These are phyloP conservation scores for Candida schatavii DNA, from an alignment of 805 yeast species.

Conservation along the genomic window DNA sequence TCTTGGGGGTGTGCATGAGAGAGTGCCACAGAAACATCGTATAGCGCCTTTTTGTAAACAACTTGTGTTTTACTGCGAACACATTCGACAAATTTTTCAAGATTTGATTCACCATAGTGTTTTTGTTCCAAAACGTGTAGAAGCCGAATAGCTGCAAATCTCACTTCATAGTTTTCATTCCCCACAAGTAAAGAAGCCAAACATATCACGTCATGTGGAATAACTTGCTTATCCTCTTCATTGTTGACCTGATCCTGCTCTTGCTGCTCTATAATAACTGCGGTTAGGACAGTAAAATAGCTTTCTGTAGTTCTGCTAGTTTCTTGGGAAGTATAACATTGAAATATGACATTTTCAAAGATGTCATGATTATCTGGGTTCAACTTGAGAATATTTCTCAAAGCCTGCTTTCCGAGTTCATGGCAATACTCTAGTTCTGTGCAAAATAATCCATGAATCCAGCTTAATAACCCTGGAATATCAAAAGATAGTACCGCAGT, in stretches of 20 bases:
- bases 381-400: constrained; percentile 59
- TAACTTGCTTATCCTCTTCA: background rate
- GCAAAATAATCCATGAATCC: constrained; percentile 76
- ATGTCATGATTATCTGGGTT: constrained; percentile 56
- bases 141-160: constrained; percentile 72
- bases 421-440: constrained; percentile 57
- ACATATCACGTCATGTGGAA: constrained; percentile 67
- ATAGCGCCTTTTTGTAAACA: constrained; percentile 82
- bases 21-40: constrained; percentile 71
- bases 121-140: constrained; percentile 60
- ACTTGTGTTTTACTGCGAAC: constrained; percentile 74
- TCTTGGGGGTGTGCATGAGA: constrained; percentile 59
- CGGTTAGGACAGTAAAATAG: constrained; percentile 71
- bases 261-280: constrained; percentile 52
- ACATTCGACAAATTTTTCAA: constrained; percentile 63
- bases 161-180: constrained; percentile 61
- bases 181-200: constrained; percentile 79
- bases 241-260: constrained; percentile 11
- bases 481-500: constrained; percentile 66
- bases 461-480: constrained; percentile 59
- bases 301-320: constrained; percentile 53
- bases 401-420: constrained; percentile 65
- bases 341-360: constrained; percentile 58
- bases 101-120: constrained; percentile 43
- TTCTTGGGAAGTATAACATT: constrained; percentile 62